These are phyloP conservation scores for Cladosporium sphaerospermum DNA, from an alignment of 2,329 filamentous ascomycete species.

Conservation along the genomic window DNA sequence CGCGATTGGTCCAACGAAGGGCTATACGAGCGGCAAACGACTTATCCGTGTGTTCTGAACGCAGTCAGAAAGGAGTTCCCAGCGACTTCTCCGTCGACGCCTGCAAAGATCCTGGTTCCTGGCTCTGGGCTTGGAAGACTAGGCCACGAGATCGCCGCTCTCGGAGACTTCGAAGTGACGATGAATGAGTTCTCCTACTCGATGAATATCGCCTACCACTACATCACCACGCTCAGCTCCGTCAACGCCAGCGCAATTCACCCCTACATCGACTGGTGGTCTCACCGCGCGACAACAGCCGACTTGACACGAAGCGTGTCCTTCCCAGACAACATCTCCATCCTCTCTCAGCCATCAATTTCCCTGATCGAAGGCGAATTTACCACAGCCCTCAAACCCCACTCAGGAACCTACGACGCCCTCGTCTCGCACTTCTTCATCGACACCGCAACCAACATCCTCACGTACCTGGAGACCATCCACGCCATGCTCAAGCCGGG, in stretches of 20 bases:
- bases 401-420: constrained; percentile 58
- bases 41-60: constrained; percentile 57
- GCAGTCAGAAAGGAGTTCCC: constrained; percentile 29
- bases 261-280: constrained; percentile 66
- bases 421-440: constrained; percentile 89
- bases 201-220: constrained; percentile 71
- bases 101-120: constrained; percentile 63
- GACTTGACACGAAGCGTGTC: constrained; percentile 21
- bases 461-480: constrained; percentile 80
- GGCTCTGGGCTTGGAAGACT: constrained; percentile 80
- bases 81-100: background rate
- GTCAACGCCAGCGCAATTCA: constrained; percentile 62
- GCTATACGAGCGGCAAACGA: constrained; percentile 63
- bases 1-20: constrained; percentile 85
- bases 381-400: constrained; percentile 50
- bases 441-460: constrained; percentile 85
- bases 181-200: constrained; percentile 92
- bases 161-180: constrained; percentile 62
- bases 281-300: constrained; percentile 58
- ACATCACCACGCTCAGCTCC: constrained; percentile 61
- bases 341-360: background rate
- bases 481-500: constrained; percentile 65
- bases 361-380: constrained; percentile 30
- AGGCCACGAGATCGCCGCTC: constrained; percentile 70
- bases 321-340: background rate